Evolutionary conservation across 2,329 filamentous ascomycete species (phyloP).

Genomic region (Colletotrichum sp.): DNA sequence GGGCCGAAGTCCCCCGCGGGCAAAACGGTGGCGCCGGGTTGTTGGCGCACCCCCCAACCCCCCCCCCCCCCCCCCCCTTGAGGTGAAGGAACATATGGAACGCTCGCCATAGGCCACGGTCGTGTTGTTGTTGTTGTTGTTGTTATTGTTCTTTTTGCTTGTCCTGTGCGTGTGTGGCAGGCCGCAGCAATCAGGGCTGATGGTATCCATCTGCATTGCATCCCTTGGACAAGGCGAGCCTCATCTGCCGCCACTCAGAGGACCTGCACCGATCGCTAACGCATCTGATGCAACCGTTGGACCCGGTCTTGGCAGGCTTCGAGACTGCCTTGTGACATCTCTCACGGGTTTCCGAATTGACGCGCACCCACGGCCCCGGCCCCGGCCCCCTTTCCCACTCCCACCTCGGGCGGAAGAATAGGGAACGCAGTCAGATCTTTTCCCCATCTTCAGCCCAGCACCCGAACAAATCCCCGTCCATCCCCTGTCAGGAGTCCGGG

Average conservation of each 20-base stretch:
- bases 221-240: background rate
- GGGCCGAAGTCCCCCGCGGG: too few relatives aligned
- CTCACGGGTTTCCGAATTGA: background rate
- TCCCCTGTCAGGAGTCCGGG: background rate
- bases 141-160: background rate
- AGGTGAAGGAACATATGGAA: background rate
- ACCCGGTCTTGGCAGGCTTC: constrained; percentile 16
- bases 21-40: too few relatives aligned
- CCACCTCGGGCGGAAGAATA: background rate
- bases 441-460: background rate
- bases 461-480: background rate
- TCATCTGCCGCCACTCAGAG: background rate
- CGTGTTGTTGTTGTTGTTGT: background rate
- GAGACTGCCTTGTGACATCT: constrained; percentile 10
- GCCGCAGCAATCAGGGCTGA: background rate
- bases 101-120: background rate
- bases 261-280: constrained; percentile 1
- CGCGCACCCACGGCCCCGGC: background rate
- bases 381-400: background rate
- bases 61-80: background rate
- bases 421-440: background rate
- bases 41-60: too few relatives aligned
- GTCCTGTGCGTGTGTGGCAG: background rate
- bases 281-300: background rate
- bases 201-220: background rate